Evolutionary conservation across 495 filamentous ascomycete genomes (phyloP).

Genomic region (Clavariopsis aquatica): DNA sequence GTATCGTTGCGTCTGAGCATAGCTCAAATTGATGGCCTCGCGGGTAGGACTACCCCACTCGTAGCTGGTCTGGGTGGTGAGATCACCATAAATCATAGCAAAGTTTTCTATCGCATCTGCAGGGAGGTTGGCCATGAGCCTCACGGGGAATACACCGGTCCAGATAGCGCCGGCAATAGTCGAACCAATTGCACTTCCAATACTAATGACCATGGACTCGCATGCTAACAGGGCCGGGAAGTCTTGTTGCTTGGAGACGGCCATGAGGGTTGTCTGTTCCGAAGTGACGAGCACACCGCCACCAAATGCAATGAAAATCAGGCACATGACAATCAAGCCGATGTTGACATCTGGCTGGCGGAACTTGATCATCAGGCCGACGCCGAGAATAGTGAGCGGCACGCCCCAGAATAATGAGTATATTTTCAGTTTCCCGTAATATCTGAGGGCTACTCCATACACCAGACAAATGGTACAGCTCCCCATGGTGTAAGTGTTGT

Average conservation of each 20-base stretch:
- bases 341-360: conserved; percentile 58
- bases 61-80: conserved; percentile 44
- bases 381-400: conserved; percentile 64
- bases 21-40: conserved; percentile 39
- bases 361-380: conserved; percentile 69
- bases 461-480: conserved; percentile 56
- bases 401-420: conserved; percentile 60
- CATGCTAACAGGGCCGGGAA: conserved; percentile 67
- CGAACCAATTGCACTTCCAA: conserved; percentile 67
- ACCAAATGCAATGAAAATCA: conserved; percentile 75
- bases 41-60: conserved; percentile 35
- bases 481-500: conserved; percentile 68
- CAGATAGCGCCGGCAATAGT: conserved; percentile 68
- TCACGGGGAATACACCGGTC: conserved; percentile 58
- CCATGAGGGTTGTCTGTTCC: conserved; percentile 69
- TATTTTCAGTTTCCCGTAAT: conserved; percentile 60
- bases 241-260: conserved; percentile 63
- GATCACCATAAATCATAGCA: conserved; percentile 54
- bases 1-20: conserved; percentile 37
- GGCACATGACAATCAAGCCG: conserved; percentile 73
- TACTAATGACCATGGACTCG: conserved; percentile 58
- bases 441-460: conserved; percentile 48
- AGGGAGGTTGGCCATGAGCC: conserved; percentile 60
- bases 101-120: conserved; percentile 45
- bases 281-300: conserved; percentile 66